Base-by-base conservation (phyloP, 2,329 filamentous ascomycete genomes). In the Fusarium protoensiforme region DNA sequence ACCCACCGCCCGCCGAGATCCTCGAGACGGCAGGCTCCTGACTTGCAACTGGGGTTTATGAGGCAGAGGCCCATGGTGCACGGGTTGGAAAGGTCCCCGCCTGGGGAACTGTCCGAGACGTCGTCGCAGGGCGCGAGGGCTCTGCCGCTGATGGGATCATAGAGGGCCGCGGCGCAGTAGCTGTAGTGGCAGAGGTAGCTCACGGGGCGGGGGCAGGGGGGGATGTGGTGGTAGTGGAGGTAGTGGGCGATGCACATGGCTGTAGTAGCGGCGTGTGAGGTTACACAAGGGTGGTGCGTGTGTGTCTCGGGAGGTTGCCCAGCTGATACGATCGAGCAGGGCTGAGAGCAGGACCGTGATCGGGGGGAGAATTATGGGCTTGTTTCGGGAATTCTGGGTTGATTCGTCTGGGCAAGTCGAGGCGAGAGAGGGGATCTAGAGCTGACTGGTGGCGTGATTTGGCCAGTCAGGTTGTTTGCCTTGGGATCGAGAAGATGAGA, bases 171-270 rank as follows among this genome's bases (percentile, higher is more conserved):
- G 4, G 75, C 61, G 71, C 86, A 88, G 77, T 84, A 87, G 29
- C 78, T 78, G 78, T 87, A 88, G 73, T 85, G 82, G 39, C 83
- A 75, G 13, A 79, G 78, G 67, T 84, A 84, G 63, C 84, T 82
- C 60, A 86, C 78, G 31, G 81, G 80, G 9, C 82, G 82, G 18
- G 72, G 72, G 73, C 86, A 88, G 7, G 85, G 84, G 27, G 81
- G 76, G 33, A 84, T 73, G 72, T 87, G 87, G 75, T 89, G 87
- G 76, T 87, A 84, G 75, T 89, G 87, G 46, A 87, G 80, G 74
- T 86, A 86, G 70, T 86, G 85, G 78, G 84, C 85, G 68, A 81
- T 84, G 73, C 87, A 89, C 87, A 89, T 89, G 61, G 43, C 24
- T 11, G 35, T 14, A 24, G 39, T 14, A 24, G 39, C 20, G 24